These are phyloP conservation scores for Chytridium lagenaria DNA, from an alignment of 371 early-diverging fungal species.

Conservation along the genomic window DNA sequence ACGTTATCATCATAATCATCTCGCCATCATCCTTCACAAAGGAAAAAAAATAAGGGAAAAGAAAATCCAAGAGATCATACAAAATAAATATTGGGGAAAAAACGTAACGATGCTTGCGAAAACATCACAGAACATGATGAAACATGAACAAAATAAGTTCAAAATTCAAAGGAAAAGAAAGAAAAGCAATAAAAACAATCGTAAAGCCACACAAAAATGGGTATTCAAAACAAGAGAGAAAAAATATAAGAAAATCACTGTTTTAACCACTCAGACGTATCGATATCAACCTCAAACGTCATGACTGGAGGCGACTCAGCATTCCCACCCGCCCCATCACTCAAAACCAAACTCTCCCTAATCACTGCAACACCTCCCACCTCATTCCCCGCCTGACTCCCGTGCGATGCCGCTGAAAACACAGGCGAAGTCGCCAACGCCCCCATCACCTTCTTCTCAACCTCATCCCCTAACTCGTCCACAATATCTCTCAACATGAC, in stretches of 20 bases:
- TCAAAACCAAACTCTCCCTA: background rate
- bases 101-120: no score
- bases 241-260: background rate
- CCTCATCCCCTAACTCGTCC: conserved; percentile 1
- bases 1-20: no score
- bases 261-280: conserved; percentile 14
- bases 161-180: background rate
- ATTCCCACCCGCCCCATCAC: background rate
- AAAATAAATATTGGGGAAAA: no score
- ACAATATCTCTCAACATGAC: background rate
- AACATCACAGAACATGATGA: no score
- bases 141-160: no score
- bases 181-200: background rate
- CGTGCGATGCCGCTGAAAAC: background rate
- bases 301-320: background rate
- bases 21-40: no score
- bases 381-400: background rate
- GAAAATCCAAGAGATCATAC: no score
- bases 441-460: background rate
- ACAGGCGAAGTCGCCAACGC: background rate
- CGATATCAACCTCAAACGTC: conserved; percentile 1
- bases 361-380: background rate
- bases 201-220: background rate
- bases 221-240: background rate
- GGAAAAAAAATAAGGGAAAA: no score